Evolutionary conservation across 768 basidiomycete species (phyloP).

Genomic region (Suillus bovinus): DNA sequence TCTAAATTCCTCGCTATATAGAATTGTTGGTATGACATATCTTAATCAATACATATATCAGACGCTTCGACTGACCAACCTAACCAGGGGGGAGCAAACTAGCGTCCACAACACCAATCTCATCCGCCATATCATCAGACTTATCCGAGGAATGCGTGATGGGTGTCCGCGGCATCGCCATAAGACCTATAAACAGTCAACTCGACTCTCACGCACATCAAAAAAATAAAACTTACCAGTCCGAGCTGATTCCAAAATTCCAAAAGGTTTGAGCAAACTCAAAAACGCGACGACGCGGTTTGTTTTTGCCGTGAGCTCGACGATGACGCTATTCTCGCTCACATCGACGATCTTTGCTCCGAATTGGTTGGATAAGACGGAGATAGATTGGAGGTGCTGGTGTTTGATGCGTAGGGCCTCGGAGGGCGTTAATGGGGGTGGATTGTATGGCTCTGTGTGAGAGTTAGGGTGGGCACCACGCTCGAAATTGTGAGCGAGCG

Average conservation of each 20-base stretch:
- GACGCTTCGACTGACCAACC: slow-evolving; percentile 12
- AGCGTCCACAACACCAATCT: slow-evolving; percentile 72
- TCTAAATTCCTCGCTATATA: not conserved
- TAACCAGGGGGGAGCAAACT: slow-evolving; percentile 94
- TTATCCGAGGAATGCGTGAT: slow-evolving; percentile 61
- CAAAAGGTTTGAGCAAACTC: slow-evolving; percentile 88
- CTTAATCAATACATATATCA: not conserved
- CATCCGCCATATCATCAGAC: slow-evolving; percentile 54
- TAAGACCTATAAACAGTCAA: slow-evolving; percentile 59
- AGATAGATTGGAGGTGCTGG: slow-evolving; percentile 86
- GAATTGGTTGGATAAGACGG: slow-evolving; percentile 82
- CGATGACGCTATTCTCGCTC: slow-evolving; percentile 91
- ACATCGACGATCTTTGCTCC: slow-evolving; percentile 93
- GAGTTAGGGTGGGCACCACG: slow-evolving; percentile 45
- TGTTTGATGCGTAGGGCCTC: slow-evolving; percentile 90
- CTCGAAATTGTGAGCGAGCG: slow-evolving; percentile 79
- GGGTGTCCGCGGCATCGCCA: slow-evolving; percentile 98
- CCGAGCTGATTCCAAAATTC: slow-evolving; percentile 91
- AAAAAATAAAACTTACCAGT: slow-evolving; percentile 62
- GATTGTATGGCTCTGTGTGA: slow-evolving; percentile 16
- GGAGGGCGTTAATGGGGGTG: slow-evolving; percentile 58
- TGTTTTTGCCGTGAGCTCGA: slow-evolving; percentile 94
- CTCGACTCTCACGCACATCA: slow-evolving; percentile 6
- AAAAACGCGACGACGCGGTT: slow-evolving; percentile 91
- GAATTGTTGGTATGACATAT: not conserved